Evolutionary conservation across 2,329 filamentous ascomycete species (phyloP).

Genomic region (Phaeosphaeriaceae sp.): DNA sequence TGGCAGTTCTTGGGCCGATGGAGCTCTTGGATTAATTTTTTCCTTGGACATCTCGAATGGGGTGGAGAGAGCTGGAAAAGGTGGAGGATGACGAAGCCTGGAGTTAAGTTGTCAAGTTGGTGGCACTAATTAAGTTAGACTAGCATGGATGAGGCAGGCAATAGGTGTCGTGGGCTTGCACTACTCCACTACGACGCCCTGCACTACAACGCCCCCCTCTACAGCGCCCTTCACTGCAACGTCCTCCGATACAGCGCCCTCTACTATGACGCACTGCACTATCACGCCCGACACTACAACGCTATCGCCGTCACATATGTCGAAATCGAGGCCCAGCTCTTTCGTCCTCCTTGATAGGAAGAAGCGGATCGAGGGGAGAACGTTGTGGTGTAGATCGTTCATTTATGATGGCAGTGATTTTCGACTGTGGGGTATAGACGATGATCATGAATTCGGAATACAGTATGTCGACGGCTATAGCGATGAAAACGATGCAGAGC

Average conservation of each 20-base stretch:
- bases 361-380: conserved; percentile 35
- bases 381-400: conserved; percentile 25
- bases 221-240: too few species aligned
- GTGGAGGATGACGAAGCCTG: conserved; percentile 1
- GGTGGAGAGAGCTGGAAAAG: conserved; percentile 7
- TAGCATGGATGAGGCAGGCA: conserved; percentile 16
- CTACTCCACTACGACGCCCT: conserved; percentile 33
- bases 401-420: conserved; percentile 11
- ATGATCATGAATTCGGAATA: conserved; percentile 22
- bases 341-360: conserved; percentile 30
- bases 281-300: too few species aligned
- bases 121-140: too few species aligned
- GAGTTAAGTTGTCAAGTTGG: conserved; percentile 10
- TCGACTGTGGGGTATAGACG: conserved; percentile 15
- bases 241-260: too few species aligned
- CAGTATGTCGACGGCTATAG: conserved; percentile 16
- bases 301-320: conserved; percentile 39
- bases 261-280: too few species aligned
- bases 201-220: too few species aligned
- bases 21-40: conserved; percentile 11
- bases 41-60: conserved; percentile 20
- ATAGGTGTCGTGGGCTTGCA: too few species aligned
- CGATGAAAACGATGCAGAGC: conserved; percentile 12
- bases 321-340: conserved; percentile 37
- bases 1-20: background rate